Evolutionary conservation across 164 flowering plant species (phyloP).

Genomic region (Umbellularia californica): DNA sequence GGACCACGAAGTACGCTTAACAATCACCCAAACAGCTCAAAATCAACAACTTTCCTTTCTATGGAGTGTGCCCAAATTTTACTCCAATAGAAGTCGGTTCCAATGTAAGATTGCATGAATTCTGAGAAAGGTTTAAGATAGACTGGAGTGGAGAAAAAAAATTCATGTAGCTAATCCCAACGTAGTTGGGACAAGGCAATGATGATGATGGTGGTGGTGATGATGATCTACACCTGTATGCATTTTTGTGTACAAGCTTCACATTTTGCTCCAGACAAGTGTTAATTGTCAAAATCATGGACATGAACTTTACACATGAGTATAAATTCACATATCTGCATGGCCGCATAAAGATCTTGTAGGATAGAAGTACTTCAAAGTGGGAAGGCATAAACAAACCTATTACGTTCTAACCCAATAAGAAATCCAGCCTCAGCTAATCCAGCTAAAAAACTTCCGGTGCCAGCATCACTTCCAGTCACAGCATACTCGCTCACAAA

Average conservation of each 20-base stretch:
- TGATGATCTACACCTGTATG: too few species aligned
- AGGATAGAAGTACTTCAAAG: neutral
- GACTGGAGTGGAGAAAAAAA: too few species aligned
- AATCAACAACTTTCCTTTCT: too few species aligned
- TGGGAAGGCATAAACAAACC: conserved; percentile 33
- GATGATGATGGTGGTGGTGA: too few species aligned
- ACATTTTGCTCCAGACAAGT: neutral
- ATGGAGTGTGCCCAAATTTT: too few species aligned
- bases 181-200: too few species aligned
- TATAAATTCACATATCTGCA: neutral
- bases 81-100: too few species aligned
- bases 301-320: neutral
- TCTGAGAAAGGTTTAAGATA: too few species aligned
- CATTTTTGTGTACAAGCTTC: too few species aligned
- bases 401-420: conserved; percentile 81
- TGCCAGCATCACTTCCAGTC: conserved; percentile 73
- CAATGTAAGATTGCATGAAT: too few species aligned
- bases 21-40: too few species aligned
- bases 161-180: too few species aligned
- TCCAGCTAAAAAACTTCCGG: conserved; percentile 77
- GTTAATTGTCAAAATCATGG: neutral
- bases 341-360: neutral
- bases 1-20: neutral
- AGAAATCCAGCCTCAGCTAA: conserved; percentile 91
- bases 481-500: conserved; percentile 99